Conservation (phyloP, 1,284 basidiomycete genomes). For the Apiotrichum gracile region DNA sequence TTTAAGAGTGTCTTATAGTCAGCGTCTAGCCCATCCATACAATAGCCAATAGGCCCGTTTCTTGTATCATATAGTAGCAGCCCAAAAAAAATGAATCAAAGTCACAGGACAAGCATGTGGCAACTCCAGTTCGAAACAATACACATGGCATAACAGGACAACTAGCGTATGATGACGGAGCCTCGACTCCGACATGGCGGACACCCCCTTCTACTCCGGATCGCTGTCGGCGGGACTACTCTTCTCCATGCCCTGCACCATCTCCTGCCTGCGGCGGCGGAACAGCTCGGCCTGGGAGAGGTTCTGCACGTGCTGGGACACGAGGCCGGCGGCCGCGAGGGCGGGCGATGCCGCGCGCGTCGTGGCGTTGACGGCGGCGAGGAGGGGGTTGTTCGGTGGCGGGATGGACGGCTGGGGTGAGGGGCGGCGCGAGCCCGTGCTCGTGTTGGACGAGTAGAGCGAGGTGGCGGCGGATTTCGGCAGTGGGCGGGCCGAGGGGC, state of each 20-base stretch:
- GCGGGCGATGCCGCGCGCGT: conserved; percentile 36
- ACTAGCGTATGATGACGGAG: too few species aligned
- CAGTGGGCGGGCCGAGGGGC: background rate
- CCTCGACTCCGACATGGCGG: too few species aligned
- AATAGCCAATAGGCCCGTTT: too few species aligned
- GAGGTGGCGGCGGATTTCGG: conserved; percentile 10
- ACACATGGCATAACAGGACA: background rate
- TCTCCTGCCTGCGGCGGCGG: conserved; percentile 59
- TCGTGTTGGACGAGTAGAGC: conserved; percentile 7
- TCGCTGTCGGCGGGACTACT: background rate
- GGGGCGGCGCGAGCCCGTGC: background rate
- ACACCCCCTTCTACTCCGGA: background rate
- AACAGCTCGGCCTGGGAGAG: conserved; percentile 73
- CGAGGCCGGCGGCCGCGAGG: conserved; percentile 35
- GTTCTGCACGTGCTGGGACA: conserved; percentile 53
- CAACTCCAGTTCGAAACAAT: background rate
- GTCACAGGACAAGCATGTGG: background rate
- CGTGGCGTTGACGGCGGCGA: conserved; percentile 35
- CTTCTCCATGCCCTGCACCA: conserved; percentile 41
- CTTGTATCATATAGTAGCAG: too few species aligned
- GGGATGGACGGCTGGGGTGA: background rate
- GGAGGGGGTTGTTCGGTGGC: conserved; percentile 19
- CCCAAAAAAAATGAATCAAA: too few species aligned
- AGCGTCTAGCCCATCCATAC: too few species aligned
- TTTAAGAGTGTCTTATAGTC: too few species aligned